Evolutionary conservation across 2,329 filamentous ascomycete genomes (phyloP).

Genomic region (Calonectria fujianensis): DNA sequence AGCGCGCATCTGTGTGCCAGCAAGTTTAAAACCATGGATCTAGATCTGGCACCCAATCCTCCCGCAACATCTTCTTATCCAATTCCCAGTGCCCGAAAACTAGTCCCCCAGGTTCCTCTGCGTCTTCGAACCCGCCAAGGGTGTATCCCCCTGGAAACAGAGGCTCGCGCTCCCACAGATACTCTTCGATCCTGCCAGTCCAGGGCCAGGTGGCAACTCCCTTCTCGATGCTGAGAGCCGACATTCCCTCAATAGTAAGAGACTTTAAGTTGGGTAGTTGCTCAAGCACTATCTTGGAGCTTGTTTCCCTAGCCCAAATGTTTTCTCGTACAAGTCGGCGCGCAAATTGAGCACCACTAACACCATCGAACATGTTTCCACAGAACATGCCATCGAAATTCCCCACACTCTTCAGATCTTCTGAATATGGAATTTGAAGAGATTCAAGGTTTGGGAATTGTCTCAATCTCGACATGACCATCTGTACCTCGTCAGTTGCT

Average conservation of each 20-base stretch:
- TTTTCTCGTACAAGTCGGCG: not conserved
- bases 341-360: not conserved
- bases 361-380: not conserved
- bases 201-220: constrained; percentile 3
- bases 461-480: not conserved
- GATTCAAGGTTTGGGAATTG: not conserved
- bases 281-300: not conserved
- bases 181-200: not conserved
- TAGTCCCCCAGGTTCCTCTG: not conserved
- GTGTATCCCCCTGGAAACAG: not conserved
- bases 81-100: not conserved
- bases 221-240: not conserved
- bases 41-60: constrained; percentile 2
- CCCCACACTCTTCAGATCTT: not conserved
- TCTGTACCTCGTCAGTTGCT: not conserved
- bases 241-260: not conserved
- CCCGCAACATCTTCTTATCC: not conserved
- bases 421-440: not conserved
- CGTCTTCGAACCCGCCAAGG: not conserved
- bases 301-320: not conserved
- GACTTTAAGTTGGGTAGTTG: not conserved
- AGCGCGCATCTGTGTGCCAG: too few species aligned
- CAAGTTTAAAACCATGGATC: not conserved
- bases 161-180: not conserved
- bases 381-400: not conserved